Base-by-base conservation (phyloP, 192 early-diverging fungal species). In the Phlyctochytrium planicorne region DNA sequence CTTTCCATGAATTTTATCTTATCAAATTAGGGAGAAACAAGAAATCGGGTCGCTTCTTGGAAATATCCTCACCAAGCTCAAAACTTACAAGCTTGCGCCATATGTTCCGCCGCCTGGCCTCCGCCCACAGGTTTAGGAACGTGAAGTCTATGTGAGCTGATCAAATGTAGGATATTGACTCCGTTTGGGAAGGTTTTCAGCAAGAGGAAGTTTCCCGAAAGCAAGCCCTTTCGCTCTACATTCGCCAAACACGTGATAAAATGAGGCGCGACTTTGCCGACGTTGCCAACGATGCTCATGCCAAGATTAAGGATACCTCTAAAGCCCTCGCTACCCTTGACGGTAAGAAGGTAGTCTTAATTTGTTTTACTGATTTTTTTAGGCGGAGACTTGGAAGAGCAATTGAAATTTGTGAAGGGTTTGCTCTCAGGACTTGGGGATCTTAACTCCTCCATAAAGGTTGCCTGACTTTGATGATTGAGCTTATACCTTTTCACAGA, bases 41-140 rank as follows among this genome's bases (percentile, higher is more conserved):
- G 94, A 97, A 71, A 66, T 98, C 12, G 95, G 96, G 70, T 34
- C 68, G 32, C 77, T 98, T 36, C 79, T 98, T 47, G 91, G 95
- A 24, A 96, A 98, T 70, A 96, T 98, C 69, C 93, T 94, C 69
- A 98, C 94, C 56, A 98, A 98, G 80, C 82, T 94, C 23, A 94
- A 91, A 69, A 98, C 96, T 0, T 98, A 98, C 74, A 92, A 95
- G 56, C 78, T 97, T 53, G 79, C 83, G 30, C 87, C 93, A 16
- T 98, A 96, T 71, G 68, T 78, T 62, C 94, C 96, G 31, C 91
- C 91, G 50, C 67, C 75, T 1, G 95, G 93, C 2, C 70, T 91
- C 34, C 82, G 85, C 2, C 74, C 83, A 23, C 60, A 70, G 27
- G 88, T 90, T 75, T 40, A 62, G 36, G 55, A 10, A 50, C 40